Percentiles rank a stretch among this genome's conserved stretches.
These are phyloP conservation scores for Aciculosporium take DNA, from an alignment of 2,329 filamentous ascomycete genomes.

Conservation along the genomic window DNA sequence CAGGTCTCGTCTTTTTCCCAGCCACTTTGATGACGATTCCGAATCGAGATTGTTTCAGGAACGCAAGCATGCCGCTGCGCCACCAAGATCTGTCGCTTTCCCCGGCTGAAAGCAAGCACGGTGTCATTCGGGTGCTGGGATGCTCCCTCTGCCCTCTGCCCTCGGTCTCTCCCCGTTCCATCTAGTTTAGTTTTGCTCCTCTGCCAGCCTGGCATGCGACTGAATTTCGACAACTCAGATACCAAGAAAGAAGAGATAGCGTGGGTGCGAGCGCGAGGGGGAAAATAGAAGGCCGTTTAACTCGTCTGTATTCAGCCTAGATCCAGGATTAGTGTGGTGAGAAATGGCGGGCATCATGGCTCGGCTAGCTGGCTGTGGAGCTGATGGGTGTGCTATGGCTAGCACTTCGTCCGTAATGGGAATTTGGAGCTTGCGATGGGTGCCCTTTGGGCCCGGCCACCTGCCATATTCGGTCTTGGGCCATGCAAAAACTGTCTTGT, in stretches of 20 bases:
- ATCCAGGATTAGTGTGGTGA: not conserved
- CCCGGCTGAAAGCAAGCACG: not conserved
- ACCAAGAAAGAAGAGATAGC: not conserved
- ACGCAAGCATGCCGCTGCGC: not conserved
- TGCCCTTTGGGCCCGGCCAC: too few species aligned
- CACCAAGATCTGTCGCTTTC: not conserved
- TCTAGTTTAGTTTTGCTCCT: too few species aligned
- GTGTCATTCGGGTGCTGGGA: not conserved
- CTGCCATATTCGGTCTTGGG: too few species aligned
- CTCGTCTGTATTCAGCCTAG: not conserved
- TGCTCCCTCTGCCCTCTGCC: not conserved
- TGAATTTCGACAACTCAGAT: not conserved
- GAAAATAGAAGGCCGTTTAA: not conserved
- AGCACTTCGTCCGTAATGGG: too few species aligned
- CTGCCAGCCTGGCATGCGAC: too few species aligned
- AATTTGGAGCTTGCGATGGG: too few species aligned
- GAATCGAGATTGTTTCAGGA: slow-evolving; percentile 3
- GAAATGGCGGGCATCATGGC: not conserved
- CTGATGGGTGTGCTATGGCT: not conserved
- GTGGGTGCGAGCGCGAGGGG: not conserved
- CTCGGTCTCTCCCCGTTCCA: not conserved
- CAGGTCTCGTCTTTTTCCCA: not conserved
- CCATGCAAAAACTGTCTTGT: too few species aligned
- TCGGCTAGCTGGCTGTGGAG: not conserved
- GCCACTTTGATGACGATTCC: not conserved